These are phyloP conservation scores for Pseudonitzschia delicatissima DNA, from an alignment of 108 stramenopile genomes.

Conservation along the genomic window DNA sequence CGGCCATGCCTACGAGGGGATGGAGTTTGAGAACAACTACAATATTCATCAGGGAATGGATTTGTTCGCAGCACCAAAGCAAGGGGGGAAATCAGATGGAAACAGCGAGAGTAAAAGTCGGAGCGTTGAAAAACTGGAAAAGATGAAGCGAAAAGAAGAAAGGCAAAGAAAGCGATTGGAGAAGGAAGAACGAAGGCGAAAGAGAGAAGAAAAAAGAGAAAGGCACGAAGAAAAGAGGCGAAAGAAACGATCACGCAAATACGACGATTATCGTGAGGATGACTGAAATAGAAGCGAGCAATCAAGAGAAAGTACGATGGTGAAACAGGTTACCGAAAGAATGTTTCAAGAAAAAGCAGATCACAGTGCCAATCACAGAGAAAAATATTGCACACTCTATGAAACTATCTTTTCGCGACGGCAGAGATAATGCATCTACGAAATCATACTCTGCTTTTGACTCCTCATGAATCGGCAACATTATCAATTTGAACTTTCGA, in stretches of 20 bases:
- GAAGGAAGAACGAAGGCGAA: constrained; percentile 4
- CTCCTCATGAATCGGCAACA: no score
- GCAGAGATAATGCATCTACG: no score
- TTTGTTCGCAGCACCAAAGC: constrained; percentile 64
- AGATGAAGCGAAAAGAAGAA: constrained; percentile 21
- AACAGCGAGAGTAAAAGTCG: constrained; percentile 13
- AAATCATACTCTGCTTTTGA: no score
- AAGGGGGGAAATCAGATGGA: background rate
- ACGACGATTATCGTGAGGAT: constrained; percentile 7
- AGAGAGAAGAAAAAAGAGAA: constrained; percentile 6
- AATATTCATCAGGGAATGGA: constrained; percentile 85
- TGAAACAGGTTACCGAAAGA: background rate
- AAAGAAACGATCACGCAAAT: constrained; percentile 11
- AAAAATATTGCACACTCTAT: background rate
- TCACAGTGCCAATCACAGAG: background rate
- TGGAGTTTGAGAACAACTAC: constrained; percentile 72
- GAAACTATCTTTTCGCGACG: no score
- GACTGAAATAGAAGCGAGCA: background rate
- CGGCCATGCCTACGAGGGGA: constrained; percentile 89
- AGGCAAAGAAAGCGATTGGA: constrained; percentile 10
- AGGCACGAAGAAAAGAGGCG: constrained; percentile 6
- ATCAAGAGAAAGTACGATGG: no score
- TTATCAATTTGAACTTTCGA: no score
- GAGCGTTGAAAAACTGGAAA: constrained; percentile 11
- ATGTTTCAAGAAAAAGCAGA: background rate